These are phyloP conservation scores for Tillandsia leiboldiana DNA, from an alignment of 176 grass and related monocot species.

Conservation along the genomic window DNA sequence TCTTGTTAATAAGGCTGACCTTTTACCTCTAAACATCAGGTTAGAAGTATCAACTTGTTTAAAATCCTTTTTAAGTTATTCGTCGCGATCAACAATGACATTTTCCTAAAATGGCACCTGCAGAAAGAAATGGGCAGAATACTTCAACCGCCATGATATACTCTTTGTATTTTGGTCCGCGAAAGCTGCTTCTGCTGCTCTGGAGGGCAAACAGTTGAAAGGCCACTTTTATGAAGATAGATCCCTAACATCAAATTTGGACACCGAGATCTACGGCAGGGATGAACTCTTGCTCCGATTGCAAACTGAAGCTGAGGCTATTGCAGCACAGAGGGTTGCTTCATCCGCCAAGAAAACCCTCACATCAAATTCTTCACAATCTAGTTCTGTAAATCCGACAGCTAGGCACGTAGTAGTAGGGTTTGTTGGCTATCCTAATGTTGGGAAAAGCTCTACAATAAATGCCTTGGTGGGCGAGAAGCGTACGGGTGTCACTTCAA, in stretches of 20 bases:
- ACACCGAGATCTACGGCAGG: conserved; percentile 68
- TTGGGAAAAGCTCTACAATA: conserved; percentile 95
- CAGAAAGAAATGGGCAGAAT: conserved; percentile 79
- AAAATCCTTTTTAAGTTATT: not conserved
- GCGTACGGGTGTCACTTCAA: conserved; percentile 78
- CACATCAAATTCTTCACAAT: conserved; percentile 28
- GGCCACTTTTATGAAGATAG: conserved; percentile 30
- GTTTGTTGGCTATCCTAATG: conserved; percentile 98
- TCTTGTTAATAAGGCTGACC: conserved; percentile 96
- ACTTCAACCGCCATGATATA: conserved; percentile 58
- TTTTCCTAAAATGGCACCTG: conserved; percentile 18
- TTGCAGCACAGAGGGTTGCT: conserved; percentile 27
- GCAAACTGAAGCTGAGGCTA: conserved; percentile 73
- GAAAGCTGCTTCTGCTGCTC: conserved; percentile 69
- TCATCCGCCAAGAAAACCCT: conserved; percentile 14
- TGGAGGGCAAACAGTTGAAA: conserved; percentile 61
- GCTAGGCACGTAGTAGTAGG: conserved; percentile 75
- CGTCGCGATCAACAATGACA: not conserved
- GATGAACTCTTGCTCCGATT: conserved; percentile 70
- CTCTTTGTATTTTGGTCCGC: conserved; percentile 94
- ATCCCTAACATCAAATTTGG: conserved; percentile 28
- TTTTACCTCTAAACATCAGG: conserved; percentile 73
- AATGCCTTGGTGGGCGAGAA: conserved; percentile 90
- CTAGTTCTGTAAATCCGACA: conserved; percentile 18
- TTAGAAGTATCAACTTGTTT: conserved; percentile 6